Percentiles rank a stretch among this genome's conserved stretches.
Conservation (phyloP, 257 asterid genomes). For the Ballota nigra region DNA sequence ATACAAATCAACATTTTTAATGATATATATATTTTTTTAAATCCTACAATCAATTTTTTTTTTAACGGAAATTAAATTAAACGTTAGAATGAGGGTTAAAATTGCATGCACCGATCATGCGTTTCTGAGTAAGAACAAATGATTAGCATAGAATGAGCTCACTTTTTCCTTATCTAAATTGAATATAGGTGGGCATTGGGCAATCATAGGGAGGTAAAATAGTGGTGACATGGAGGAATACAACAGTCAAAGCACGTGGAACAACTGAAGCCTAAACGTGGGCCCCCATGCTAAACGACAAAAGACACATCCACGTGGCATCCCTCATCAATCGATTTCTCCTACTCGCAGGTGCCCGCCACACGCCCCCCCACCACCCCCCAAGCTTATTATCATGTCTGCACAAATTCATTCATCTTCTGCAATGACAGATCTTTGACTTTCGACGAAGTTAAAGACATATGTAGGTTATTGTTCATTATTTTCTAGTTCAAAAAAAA, state of each 20-base stretch:
- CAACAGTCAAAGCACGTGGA: conserved; percentile 26
- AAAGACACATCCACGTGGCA: conserved; percentile 25
- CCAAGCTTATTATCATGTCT: neutral
- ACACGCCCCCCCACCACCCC: too few species aligned
- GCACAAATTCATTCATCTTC: conserved; percentile 1
- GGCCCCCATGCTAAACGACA: conserved; percentile 24
- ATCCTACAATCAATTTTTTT: too few species aligned
- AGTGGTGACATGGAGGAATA: conserved; percentile 20
- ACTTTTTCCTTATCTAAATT: too few species aligned
- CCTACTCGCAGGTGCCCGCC: too few species aligned
- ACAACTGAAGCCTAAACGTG: too few species aligned
- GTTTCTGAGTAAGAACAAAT: neutral
- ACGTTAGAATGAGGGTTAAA: too few species aligned
- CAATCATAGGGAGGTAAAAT: too few species aligned
- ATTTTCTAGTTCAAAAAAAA: too few species aligned
- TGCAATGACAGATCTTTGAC: conserved; percentile 22
- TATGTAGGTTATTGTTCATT: conserved; percentile 11
- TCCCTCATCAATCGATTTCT: conserved; percentile 17
- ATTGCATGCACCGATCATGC: too few species aligned
- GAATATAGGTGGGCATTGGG: neutral
- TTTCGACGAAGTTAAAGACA: neutral
- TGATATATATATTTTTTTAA: too few species aligned
- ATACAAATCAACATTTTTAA: too few species aligned
- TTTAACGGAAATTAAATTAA: too few species aligned
- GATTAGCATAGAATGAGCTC: neutral